Percentiles rank a stretch among this genome's conserved stretches.
These are phyloP conservation scores for Podospora pseudocomata DNA, from an alignment of 495 filamentous ascomycete species.

Conservation along the genomic window DNA sequence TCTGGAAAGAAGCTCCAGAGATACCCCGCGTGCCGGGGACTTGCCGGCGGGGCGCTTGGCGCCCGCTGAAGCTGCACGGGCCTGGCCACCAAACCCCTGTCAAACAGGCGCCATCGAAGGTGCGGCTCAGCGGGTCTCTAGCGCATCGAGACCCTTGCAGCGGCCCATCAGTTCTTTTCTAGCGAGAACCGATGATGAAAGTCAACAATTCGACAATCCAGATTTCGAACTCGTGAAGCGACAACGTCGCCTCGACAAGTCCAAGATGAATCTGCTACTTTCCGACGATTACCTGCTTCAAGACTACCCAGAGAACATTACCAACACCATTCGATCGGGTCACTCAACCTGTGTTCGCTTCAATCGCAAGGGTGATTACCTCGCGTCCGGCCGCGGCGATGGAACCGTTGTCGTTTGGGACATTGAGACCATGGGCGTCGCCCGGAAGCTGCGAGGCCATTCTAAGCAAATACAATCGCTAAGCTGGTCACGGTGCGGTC, in stretches of 20 bases:
- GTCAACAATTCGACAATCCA: not conserved
- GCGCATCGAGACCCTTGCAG: constrained; percentile 17
- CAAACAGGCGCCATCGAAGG: not conserved
- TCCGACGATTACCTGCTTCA: constrained; percentile 69
- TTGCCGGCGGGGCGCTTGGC: constrained; percentile 7
- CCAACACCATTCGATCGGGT: constrained; percentile 73
- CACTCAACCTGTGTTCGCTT: constrained; percentile 72
- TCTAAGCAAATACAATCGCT: constrained; percentile 85
- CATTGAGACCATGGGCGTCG: constrained; percentile 91
- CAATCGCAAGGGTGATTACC: constrained; percentile 87
- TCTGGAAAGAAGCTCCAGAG: constrained; percentile 3
- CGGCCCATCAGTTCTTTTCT: constrained; percentile 6
- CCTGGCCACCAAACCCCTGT: constrained; percentile 11
- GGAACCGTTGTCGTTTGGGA: constrained; percentile 95
- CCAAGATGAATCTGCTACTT: constrained; percentile 49
- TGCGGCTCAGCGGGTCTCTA: constrained; percentile 16
- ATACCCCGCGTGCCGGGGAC: not conserved
- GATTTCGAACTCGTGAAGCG: not conserved
- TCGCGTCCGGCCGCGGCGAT: constrained; percentile 90
- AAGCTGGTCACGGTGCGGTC: constrained; percentile 88
- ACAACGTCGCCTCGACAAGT: not conserved
- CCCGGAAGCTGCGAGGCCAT: constrained; percentile 88
- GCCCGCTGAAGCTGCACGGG: constrained; percentile 11
- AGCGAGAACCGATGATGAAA: not conserved
- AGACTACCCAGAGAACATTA: constrained; percentile 88